These are phyloP conservation scores for Sporisorium sorghi DNA, from an alignment of 1,284 basidiomycete genomes.

Conservation along the genomic window DNA sequence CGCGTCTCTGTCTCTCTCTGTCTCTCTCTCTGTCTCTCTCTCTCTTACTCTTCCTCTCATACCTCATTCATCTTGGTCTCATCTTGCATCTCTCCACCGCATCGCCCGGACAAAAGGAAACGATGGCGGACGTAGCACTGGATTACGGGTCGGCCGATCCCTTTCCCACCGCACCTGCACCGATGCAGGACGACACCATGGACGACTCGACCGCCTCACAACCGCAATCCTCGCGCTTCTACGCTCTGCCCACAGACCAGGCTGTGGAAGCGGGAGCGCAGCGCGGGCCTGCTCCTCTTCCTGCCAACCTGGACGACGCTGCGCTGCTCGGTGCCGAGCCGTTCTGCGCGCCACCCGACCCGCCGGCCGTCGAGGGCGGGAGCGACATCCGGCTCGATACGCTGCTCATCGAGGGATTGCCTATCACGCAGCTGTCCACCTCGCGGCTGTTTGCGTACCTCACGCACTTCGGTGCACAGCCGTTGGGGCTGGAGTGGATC, in stretches of 20 bases:
- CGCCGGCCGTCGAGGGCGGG: constrained; percentile 50
- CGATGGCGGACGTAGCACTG: constrained; percentile 42
- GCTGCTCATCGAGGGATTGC: constrained; percentile 61
- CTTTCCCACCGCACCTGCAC: neutral
- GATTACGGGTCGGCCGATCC: constrained; percentile 42
- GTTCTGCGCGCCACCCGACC: constrained; percentile 21
- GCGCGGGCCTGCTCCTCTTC: constrained; percentile 34
- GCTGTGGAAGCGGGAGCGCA: constrained; percentile 53
- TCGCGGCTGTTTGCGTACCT: constrained; percentile 67
- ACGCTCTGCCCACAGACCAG: constrained; percentile 53
- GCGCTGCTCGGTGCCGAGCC: constrained; percentile 26
- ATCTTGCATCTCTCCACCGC: neutral
- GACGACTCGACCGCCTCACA: too few species aligned
- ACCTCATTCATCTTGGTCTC: neutral
- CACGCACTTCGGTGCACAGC: constrained; percentile 62
- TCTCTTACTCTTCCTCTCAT: neutral
- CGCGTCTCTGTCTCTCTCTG: too few species aligned
- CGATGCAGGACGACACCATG: constrained; percentile 43
- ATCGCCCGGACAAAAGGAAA: neutral
- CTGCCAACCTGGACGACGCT: constrained; percentile 21
- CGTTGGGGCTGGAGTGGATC: constrained; percentile 67
- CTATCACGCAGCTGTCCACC: constrained; percentile 67
- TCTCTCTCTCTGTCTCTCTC: too few species aligned
- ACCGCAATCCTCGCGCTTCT: constrained; percentile 55
- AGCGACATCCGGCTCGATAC: constrained; percentile 57